These are phyloP conservation scores for Aspergillus brunneoviolaceus DNA, from an alignment of 2,329 filamentous ascomycete species.

Conservation along the genomic window DNA sequence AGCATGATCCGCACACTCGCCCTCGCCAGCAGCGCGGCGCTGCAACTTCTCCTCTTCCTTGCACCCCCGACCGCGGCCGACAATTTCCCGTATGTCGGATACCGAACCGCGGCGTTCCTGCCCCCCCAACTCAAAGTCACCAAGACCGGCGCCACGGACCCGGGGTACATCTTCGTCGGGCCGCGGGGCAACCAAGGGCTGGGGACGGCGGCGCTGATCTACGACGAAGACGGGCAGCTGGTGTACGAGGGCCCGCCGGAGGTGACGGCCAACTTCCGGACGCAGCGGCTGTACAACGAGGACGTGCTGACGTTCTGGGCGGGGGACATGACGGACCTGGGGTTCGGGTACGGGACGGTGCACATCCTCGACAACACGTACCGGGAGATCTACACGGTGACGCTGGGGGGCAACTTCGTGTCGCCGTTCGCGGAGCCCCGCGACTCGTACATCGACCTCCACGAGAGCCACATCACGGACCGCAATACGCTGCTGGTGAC, in stretches of 20 bases:
- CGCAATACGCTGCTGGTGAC: conserved; percentile 37
- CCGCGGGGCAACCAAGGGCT: conserved; percentile 28
- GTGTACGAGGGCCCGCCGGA: conserved; percentile 37
- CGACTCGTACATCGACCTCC: conserved; percentile 36
- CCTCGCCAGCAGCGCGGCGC: conserved; percentile 12
- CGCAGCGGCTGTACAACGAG: conserved; percentile 34
- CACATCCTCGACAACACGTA: conserved; percentile 38
- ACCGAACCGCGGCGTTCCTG: conserved; percentile 16
- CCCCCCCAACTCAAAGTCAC: conserved; percentile 34
- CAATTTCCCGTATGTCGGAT: conserved; percentile 19
- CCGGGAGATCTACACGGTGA: conserved; percentile 34
- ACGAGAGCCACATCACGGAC: conserved; percentile 35
- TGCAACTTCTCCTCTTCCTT: conserved; percentile 22
- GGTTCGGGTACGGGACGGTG: conserved; percentile 31
- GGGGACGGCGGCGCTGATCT: conserved; percentile 37
- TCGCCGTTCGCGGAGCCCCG: conserved; percentile 20
- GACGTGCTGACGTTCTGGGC: conserved; percentile 41
- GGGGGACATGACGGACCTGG: conserved; percentile 28
- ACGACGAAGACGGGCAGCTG: conserved; percentile 36
- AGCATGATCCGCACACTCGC: conserved; percentile 15
- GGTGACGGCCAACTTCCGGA: conserved; percentile 35
- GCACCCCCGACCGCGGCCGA: conserved; percentile 18
- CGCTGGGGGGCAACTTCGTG: conserved; percentile 25
- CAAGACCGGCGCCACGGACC: conserved; percentile 30
- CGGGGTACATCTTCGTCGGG: conserved; percentile 37